These are phyloP conservation scores for Thalassiosira oceanica DNA, from an alignment of 352 stramenopile genomes.

Conservation along the genomic window DNA sequence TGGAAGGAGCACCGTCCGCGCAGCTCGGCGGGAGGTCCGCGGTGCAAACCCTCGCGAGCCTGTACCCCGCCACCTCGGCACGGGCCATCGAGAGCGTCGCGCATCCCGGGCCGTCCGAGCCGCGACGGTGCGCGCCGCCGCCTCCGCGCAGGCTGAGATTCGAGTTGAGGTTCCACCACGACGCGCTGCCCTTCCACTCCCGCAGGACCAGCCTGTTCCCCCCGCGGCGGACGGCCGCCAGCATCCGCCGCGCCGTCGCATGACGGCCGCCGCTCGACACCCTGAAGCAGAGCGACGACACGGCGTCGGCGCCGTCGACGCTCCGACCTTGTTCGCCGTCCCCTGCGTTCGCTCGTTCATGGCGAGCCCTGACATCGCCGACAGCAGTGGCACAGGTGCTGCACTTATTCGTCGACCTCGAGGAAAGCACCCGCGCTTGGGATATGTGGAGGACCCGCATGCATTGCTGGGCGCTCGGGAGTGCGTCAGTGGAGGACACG, in stretches of 20 bases:
- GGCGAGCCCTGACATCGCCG: neutral
- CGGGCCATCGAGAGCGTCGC: constrained; percentile 38
- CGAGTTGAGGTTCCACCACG: constrained; percentile 78
- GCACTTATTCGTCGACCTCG: neutral
- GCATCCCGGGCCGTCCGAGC: neutral
- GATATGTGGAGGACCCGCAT: constrained; percentile 24
- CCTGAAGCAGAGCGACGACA: neutral
- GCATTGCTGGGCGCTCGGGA: constrained; percentile 36
- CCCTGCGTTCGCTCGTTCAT: neutral
- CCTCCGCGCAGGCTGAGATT: constrained; percentile 30
- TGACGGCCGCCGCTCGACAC: neutral
- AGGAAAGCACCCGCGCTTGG: constrained; percentile 1
- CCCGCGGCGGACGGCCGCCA: constrained; percentile 33
- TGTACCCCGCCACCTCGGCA: constrained; percentile 65
- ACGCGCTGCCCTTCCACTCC: constrained; percentile 60
- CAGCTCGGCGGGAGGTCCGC: neutral
- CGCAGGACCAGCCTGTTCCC: constrained; percentile 56
- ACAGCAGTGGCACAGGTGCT: neutral
- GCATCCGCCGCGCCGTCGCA: constrained; percentile 9
- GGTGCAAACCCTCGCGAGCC: constrained; percentile 20
- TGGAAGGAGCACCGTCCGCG: constrained; percentile 3
- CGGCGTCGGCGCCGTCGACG: too few relatives aligned
- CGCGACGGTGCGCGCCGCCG: constrained; percentile 2
- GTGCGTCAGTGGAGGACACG: constrained; percentile 20
- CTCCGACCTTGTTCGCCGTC: neutral